A percentile compares a stretch with the other conserved stretches of the same genome.
Evolutionary conservation across 169 alveolate species (phyloP).

Genomic region (Plasmodium berghei): DNA sequence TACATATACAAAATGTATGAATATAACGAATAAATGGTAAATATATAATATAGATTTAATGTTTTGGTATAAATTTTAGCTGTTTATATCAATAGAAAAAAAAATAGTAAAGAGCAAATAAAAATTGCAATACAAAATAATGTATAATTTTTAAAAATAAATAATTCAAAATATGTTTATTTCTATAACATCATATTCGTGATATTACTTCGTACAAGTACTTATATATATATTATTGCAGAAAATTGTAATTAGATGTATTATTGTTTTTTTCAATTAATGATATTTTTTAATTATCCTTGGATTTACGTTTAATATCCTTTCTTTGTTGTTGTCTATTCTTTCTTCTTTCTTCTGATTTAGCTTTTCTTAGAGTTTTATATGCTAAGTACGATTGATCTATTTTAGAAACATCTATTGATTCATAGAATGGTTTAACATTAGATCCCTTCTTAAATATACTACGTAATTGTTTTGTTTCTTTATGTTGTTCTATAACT

Average conservation of each 20-base stretch:
- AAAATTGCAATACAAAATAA: neutral
- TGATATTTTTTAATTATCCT: conserved; percentile 17
- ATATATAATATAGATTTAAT: neutral
- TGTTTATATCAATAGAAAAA: conserved; percentile 12
- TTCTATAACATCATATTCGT: neutral
- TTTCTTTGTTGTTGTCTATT: conserved; percentile 61
- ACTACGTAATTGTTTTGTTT: conserved; percentile 76
- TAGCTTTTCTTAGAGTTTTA: conserved; percentile 71
- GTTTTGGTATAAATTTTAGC: neutral
- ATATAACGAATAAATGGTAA: no score
- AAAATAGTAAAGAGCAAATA: conserved; percentile 4
- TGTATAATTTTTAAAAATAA: conserved; percentile 3
- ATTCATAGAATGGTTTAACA: conserved; percentile 39
- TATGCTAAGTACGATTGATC: conserved; percentile 42
- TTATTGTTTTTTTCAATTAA: neutral
- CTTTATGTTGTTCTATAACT: conserved; percentile 78
- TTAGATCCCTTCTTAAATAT: conserved; percentile 44
- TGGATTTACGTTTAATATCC: conserved; percentile 28
- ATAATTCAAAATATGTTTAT: neutral
- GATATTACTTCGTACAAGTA: neutral
- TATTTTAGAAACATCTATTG: conserved; percentile 55
- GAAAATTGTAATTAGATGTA: neutral
- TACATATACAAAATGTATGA: neutral
- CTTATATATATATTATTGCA: neutral
- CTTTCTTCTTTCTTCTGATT: conserved; percentile 47